Evolutionary conservation across 179 eudicot species (phyloP).

Genomic region (Beta corolliflora): DNA sequence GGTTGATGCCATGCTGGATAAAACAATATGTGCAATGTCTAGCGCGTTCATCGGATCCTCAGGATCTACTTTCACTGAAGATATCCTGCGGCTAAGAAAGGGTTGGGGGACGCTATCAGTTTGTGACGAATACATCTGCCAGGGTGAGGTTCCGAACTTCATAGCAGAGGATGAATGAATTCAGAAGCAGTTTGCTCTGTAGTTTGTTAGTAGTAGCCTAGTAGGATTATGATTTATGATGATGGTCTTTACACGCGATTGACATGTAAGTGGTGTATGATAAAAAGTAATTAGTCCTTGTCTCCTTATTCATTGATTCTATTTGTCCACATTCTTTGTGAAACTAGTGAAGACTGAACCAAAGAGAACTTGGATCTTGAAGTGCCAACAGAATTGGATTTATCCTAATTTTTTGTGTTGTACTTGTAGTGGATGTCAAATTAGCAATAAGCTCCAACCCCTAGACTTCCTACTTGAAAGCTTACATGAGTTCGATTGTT

Average conservation of each 20-base stretch:
- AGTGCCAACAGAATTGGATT: background rate
- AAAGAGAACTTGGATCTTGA: background rate
- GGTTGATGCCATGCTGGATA: slow-evolving; percentile 99
- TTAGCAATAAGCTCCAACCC: background rate
- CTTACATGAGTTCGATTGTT: no score
- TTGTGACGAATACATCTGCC: slow-evolving; percentile 90
- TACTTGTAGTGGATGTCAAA: background rate
- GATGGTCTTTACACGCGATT: slow-evolving; percentile 8
- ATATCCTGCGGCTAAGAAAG: slow-evolving; percentile 80
- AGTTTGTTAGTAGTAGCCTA: background rate
- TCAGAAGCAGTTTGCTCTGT: background rate
- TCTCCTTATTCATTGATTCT: slow-evolving; percentile 28
- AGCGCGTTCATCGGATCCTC: slow-evolving; percentile 80
- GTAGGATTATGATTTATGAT: slow-evolving; percentile 7
- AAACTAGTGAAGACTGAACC: background rate
- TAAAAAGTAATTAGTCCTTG: background rate
- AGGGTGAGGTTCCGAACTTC: slow-evolving; percentile 80
- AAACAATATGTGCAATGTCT: slow-evolving; percentile 88
- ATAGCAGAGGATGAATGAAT: slow-evolving; percentile 86
- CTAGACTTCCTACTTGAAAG: background rate
- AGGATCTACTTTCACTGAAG: slow-evolving; percentile 97
- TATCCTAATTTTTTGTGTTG: background rate
- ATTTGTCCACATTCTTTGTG: slow-evolving; percentile 22
- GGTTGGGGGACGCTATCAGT: slow-evolving; percentile 85
- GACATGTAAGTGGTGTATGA: slow-evolving; percentile 21